Base-by-base conservation (phyloP, 176 grass and related monocot species). In the Eragrostis curvula region DNA sequence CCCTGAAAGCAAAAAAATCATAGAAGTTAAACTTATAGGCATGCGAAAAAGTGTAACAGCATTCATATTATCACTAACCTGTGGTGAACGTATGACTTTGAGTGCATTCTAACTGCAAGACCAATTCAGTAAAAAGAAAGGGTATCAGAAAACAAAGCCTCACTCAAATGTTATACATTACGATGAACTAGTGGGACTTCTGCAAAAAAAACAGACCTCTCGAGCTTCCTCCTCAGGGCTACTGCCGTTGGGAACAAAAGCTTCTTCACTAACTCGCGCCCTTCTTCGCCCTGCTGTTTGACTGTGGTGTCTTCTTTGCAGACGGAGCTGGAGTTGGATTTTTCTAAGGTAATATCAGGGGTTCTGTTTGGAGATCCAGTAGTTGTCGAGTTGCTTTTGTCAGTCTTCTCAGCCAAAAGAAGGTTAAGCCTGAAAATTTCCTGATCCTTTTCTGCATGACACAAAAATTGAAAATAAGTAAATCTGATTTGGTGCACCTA, bases 51-150 rank as follows among this genome's bases (percentile, higher is more conserved):
- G 23, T 57, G 53, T 68, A 72, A 63, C 18, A 63, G 36, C 20
- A 75, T 83, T 47, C 59, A 87, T 56, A 81, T n/a, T n/a, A n/a
- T n/a, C n/a, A n/a, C 83, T 65, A 92, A 92, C 94, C 92, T 79
- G 83, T 64, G 82, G 36, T 75, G 41, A 28, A 7, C 2, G 23
- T 52, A 15, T 46, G 63, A 81, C 80, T 81, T 92, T 56, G 85
- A 66, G 63, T 85, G 66, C 64, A 83, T 8, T 84, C 83, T 85
- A 64, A 73, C 92, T 97, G 85, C 65, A 80, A 62, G 70, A 76
- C 20, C 21, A 87, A 74, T 75, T 65, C 79, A 85, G 16, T 44
- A 58, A 89, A 82, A 62, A 79, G 64, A 53, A 72, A 73, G 49
- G 49, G 23, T 69, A 48, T 81, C 71, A 80, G 11, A 68, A 72